These are phyloP conservation scores for Leishmania aethiopica DNA, from an alignment of 208 protist genomes.

Conservation along the genomic window DNA sequence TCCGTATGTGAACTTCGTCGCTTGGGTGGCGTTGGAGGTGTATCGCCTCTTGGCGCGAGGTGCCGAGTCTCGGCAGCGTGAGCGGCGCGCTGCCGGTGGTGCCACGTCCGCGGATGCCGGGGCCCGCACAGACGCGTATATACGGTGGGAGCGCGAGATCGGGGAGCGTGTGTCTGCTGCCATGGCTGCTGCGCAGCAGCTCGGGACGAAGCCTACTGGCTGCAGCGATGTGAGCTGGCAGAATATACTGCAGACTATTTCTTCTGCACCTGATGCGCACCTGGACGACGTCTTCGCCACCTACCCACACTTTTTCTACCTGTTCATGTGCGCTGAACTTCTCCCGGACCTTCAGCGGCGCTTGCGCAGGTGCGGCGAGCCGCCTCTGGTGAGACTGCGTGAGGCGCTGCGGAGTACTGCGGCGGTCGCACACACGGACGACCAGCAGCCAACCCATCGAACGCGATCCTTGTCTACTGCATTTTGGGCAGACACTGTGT, in stretches of 20 bases:
- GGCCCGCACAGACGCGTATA: conserved; percentile 5
- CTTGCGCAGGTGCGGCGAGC: not conserved
- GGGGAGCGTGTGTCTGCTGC: conserved; percentile 10
- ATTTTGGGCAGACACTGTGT: not conserved
- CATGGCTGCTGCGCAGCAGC: not conserved
- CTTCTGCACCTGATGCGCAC: not conserved
- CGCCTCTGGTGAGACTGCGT: conserved; percentile 3
- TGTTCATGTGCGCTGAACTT: conserved; percentile 10
- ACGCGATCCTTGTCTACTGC: not conserved
- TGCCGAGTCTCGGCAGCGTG: conserved; percentile 16
- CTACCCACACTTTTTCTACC: conserved; percentile 21
- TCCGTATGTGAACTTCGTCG: conserved; percentile 50
- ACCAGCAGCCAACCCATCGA: not conserved
- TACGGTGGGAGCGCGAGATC: conserved; percentile 11
- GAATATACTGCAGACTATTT: not conserved
- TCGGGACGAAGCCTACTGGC: not conserved
- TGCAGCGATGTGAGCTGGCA: not conserved
- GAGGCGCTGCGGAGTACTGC: conserved; percentile 5
- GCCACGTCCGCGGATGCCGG: conserved; percentile 8
- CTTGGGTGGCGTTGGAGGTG: conserved; percentile 49
- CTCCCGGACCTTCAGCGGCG: conserved; percentile 7
- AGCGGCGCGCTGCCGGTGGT: conserved; percentile 6
- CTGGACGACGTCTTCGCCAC: conserved; percentile 11
- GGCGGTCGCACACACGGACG: not conserved
- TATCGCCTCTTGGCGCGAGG: conserved; percentile 41